These are phyloP conservation scores for Sphagnum fallax DNA, from an alignment of 228 moss, liverwort and hornwort genomes.

Conservation along the genomic window DNA sequence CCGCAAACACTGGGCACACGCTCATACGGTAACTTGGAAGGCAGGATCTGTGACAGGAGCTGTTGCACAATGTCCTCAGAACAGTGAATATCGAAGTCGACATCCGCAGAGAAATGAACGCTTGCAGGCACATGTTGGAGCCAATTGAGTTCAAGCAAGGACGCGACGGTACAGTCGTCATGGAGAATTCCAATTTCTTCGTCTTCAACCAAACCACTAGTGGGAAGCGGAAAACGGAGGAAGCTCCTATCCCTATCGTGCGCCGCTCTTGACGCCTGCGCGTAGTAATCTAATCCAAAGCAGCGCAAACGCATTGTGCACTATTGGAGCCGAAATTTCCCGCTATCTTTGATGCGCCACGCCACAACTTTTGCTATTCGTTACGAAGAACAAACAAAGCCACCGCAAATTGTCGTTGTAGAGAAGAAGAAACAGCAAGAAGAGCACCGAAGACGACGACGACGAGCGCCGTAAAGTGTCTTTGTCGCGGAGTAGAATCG, in stretches of 20 bases:
- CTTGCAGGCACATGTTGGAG: background rate
- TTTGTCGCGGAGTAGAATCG: too few relatives aligned
- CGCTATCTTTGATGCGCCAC: too few relatives aligned
- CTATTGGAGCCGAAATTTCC: too few relatives aligned
- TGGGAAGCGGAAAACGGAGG: slow-evolving; percentile 23
- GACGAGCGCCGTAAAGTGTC: too few relatives aligned
- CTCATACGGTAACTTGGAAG: background rate
- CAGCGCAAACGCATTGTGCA: slow-evolving; percentile 20
- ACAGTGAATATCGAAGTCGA: slow-evolving; percentile 18
- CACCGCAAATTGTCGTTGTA: too few relatives aligned
- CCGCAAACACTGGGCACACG: too few relatives aligned
- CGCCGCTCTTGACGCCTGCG: slow-evolving; percentile 5
- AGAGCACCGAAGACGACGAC: too few relatives aligned
- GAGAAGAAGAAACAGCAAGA: too few relatives aligned
- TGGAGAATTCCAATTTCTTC: too few relatives aligned
- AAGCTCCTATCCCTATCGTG: slow-evolving; percentile 17
- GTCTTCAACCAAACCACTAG: slow-evolving; percentile 7
- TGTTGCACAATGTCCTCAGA: slow-evolving; percentile 20
- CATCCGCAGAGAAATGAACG: background rate
- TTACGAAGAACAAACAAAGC: too few relatives aligned
- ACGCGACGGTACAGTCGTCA: too few relatives aligned
- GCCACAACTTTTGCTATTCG: too few relatives aligned
- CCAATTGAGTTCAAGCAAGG: background rate
- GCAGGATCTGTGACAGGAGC: slow-evolving; percentile 27
- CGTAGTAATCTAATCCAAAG: slow-evolving; percentile 10